Percentiles rank a stretch among this genome's conserved stretches.
These are phyloP conservation scores for Aurinia saxatilis DNA, from an alignment of 345 rosid genomes.

Conservation along the genomic window DNA sequence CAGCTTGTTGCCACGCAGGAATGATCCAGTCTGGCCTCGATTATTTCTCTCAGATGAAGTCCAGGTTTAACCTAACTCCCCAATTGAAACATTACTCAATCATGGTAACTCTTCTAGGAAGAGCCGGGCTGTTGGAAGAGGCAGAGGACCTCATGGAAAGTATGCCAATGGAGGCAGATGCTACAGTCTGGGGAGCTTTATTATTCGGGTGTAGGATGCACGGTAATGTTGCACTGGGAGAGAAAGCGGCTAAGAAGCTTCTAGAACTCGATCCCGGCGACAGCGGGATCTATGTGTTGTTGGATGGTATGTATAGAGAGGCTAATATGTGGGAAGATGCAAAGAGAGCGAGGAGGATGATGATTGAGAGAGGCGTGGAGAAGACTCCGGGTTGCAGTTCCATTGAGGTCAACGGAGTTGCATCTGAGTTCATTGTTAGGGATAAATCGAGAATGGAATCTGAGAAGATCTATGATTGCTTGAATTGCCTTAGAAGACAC, in stretches of 20 bases:
- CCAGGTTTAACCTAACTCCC: conserved; percentile 48
- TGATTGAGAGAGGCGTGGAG: conserved; percentile 64
- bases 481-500: conserved; percentile 42
- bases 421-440: conserved; percentile 60
- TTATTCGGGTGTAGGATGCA: conserved; percentile 73
- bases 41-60: conserved; percentile 60
- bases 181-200: conserved; percentile 74
- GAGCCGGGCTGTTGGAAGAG: conserved; percentile 74
- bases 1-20: conserved; percentile 92
- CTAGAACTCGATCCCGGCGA: conserved; percentile 70
- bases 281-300: conserved; percentile 74
- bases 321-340: conserved; percentile 76
- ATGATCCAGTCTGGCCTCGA: conserved; percentile 65
- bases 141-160: conserved; percentile 56
- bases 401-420: conserved; percentile 56
- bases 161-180: conserved; percentile 78
- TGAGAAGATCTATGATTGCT: conserved; percentile 47
- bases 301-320: conserved; percentile 66
- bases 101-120: conserved; percentile 85
- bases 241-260: conserved; percentile 71
- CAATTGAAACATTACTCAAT: conserved; percentile 74
- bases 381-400: conserved; percentile 81
- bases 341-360: conserved; percentile 49
- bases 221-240: conserved; percentile 53
- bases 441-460: conserved; percentile 57